These are phyloP conservation scores for Aspergillus sp. DNA, from an alignment of 2,329 filamentous ascomycete genomes.

Conservation along the genomic window DNA sequence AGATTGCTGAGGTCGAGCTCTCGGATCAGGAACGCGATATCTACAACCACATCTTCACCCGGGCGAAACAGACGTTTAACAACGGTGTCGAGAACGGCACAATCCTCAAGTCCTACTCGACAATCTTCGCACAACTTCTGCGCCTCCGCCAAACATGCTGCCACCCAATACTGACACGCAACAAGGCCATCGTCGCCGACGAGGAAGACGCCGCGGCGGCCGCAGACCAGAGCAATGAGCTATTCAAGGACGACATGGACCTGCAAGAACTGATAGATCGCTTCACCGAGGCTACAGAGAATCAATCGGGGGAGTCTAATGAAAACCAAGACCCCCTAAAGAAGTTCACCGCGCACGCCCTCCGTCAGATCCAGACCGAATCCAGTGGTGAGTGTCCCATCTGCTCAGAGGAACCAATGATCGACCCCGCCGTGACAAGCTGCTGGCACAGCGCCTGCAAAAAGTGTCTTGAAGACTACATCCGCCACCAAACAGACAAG, in stretches of 20 bases:
- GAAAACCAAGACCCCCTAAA: slow-evolving; percentile 62
- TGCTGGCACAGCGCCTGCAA: slow-evolving; percentile 99
- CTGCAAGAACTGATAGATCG: slow-evolving; percentile 80
- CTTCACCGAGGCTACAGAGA: slow-evolving; percentile 68
- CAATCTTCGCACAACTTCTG: slow-evolving; percentile 95
- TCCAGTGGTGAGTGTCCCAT: slow-evolving; percentile 89
- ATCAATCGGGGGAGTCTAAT: slow-evolving; percentile 59
- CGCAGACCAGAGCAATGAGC: slow-evolving; percentile 76
- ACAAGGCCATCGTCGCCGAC: slow-evolving; percentile 81
- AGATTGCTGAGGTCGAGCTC: slow-evolving; percentile 86
- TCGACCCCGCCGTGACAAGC: slow-evolving; percentile 88
- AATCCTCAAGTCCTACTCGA: slow-evolving; percentile 92
- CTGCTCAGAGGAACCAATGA: slow-evolving; percentile 94
- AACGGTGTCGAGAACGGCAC: slow-evolving; percentile 90
- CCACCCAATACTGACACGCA: slow-evolving; percentile 86
- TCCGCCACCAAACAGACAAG: slow-evolving; percentile 81
- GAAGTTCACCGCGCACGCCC: slow-evolving; percentile 80
- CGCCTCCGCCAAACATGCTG: slow-evolving; percentile 93
- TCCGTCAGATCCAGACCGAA: slow-evolving; percentile 90
- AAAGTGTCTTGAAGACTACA: slow-evolving; percentile 86
- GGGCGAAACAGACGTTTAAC: slow-evolving; percentile 81
- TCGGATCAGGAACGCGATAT: slow-evolving; percentile 85
- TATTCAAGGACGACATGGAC: slow-evolving; percentile 91
- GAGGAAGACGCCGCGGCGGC: slow-evolving; percentile 81
- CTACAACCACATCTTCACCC: slow-evolving; percentile 85